Conservation (phyloP, 2,329 filamentous ascomycete genomes). For the Scorias spongiosa region DNA sequence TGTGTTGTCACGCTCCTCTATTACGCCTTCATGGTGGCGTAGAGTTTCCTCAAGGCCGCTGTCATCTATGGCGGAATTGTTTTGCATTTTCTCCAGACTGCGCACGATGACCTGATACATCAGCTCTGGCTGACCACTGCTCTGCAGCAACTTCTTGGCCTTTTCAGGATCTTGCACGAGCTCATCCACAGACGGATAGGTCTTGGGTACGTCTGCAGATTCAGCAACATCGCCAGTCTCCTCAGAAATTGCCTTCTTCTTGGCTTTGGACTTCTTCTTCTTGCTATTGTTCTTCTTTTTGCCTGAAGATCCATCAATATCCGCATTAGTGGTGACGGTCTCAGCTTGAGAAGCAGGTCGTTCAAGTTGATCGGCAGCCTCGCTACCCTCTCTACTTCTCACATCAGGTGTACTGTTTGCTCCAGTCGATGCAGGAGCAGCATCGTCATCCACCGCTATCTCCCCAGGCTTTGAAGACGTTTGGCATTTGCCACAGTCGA, state of each 20-base stretch:
- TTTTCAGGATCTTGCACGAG: constrained; percentile 7
- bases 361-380: constrained; percentile 11
- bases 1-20: constrained; percentile 49
- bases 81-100: constrained; percentile 5
- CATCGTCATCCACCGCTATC: neutral
- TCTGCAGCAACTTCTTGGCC: constrained; percentile 7
- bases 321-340: constrained; percentile 8
- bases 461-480: constrained; percentile 4
- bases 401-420: constrained; percentile 6
- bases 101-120: constrained; percentile 4
- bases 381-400: constrained; percentile 10
- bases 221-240: constrained; percentile 17
- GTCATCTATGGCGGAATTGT: constrained; percentile 4
- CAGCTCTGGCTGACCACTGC: constrained; percentile 4
- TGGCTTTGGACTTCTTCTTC: constrained; percentile 65
- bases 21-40: constrained; percentile 12
- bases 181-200: constrained; percentile 6
- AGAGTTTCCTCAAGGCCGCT: constrained; percentile 9
- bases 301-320: constrained; percentile 19
- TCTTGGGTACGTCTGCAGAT: constrained; percentile 1
- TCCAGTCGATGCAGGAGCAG: constrained; percentile 3
- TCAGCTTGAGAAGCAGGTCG: constrained; percentile 11
- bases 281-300: constrained; percentile 66
- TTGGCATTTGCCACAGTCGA: constrained; percentile 19
- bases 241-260: constrained; percentile 48